Conservation (phyloP, 345 rosid species). For the Gossypium rotundifolium region DNA sequence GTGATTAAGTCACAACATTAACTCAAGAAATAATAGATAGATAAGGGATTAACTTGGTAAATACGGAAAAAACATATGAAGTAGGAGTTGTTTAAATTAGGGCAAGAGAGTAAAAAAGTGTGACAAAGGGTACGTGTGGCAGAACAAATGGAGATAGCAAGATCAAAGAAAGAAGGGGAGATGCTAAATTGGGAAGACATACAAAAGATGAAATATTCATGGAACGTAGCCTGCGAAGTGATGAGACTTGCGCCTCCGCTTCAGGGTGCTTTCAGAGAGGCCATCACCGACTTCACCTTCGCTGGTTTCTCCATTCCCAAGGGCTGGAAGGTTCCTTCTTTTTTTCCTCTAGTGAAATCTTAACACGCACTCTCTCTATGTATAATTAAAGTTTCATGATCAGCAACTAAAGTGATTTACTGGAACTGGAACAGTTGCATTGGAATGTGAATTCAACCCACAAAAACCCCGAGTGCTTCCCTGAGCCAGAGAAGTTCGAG, state of each 20-base stretch:
- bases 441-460: slow-evolving; percentile 44
- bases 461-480: slow-evolving; percentile 29
- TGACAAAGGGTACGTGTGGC: background rate
- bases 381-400: no score
- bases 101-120: no score
- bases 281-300: slow-evolving; percentile 29
- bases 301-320: slow-evolving; percentile 38
- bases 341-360: background rate
- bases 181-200: slow-evolving; percentile 38
- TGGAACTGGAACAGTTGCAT: slow-evolving; percentile 24
- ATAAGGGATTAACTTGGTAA: no score
- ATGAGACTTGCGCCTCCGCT: slow-evolving; percentile 46
- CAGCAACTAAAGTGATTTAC: background rate
- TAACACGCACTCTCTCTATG: background rate
- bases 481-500: slow-evolving; percentile 38
- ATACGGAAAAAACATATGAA: no score
- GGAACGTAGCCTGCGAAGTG: slow-evolving; percentile 52
- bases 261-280: slow-evolving; percentile 39
- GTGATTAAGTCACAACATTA: no score
- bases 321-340: slow-evolving; percentile 39
- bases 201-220: slow-evolving; percentile 42
- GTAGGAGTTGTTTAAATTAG: no score
- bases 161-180: slow-evolving; percentile 26
- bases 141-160: slow-evolving; percentile 44
- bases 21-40: no score